These are phyloP conservation scores for Corchorus capsularis DNA, from an alignment of 345 rosid species.

Conservation along the genomic window DNA sequence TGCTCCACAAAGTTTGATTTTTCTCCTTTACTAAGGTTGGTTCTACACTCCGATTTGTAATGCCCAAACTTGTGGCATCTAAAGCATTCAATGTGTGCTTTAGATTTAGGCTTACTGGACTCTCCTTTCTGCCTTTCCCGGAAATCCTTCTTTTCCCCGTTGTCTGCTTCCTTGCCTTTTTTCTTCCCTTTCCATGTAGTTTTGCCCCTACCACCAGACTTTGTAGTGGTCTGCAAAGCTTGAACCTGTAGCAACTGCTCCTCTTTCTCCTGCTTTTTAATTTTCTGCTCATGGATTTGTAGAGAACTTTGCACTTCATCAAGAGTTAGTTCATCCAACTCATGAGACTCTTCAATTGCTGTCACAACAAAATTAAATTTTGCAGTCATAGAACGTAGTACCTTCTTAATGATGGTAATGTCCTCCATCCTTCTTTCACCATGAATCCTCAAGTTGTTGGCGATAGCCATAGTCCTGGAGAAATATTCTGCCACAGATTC, in stretches of 20 bases:
- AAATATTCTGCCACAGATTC: background rate
- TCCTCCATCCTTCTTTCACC: background rate
- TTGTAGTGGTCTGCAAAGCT: too few relatives aligned
- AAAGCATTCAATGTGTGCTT: background rate
- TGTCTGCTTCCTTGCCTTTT: background rate
- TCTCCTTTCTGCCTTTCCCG: background rate
- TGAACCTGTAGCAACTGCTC: too few relatives aligned
- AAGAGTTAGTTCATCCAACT: background rate
- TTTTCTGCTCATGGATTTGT: conserved; percentile 1
- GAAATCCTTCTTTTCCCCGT: background rate
- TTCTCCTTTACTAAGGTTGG: background rate
- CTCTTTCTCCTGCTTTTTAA: background rate
- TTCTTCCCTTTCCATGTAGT: too few relatives aligned
- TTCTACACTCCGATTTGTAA: background rate
- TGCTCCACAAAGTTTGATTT: background rate
- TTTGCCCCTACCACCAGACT: background rate
- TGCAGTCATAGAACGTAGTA: conserved; percentile 5
- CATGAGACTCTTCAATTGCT: conserved; percentile 4
- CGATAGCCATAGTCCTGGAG: background rate
- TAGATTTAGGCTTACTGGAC: too few relatives aligned
- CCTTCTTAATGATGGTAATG: background rate
- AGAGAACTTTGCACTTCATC: conserved; percentile 13
- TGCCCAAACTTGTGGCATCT: background rate
- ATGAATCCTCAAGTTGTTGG: background rate
- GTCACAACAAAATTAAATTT: conserved; percentile 13